Conservation (phyloP, 768 basidiomycete genomes). For the Suillus ampliporus region DNA sequence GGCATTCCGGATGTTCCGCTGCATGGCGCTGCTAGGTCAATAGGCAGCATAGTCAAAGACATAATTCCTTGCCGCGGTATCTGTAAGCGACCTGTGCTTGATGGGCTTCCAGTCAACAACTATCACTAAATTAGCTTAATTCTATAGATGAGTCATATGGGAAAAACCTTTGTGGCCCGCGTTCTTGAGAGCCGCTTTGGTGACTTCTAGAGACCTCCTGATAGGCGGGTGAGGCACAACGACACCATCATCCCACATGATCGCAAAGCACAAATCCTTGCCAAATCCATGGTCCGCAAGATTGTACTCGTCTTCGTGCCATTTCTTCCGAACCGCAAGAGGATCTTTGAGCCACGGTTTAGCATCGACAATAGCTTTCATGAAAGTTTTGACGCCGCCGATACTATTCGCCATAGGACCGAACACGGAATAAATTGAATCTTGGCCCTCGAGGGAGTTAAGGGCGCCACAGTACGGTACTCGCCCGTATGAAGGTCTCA, state of each 20-base stretch:
- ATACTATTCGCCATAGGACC: too few relatives aligned
- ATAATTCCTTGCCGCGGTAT: slow-evolving; percentile 44
- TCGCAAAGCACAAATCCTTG: slow-evolving; percentile 55
- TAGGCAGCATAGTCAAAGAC: neutral
- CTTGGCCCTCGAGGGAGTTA: too few relatives aligned
- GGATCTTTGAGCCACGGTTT: slow-evolving; percentile 76
- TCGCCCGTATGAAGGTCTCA: too few relatives aligned
- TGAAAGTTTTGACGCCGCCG: slow-evolving; percentile 65
- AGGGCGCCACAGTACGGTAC: too few relatives aligned
- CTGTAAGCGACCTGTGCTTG: slow-evolving; percentile 54
- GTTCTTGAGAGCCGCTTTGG: slow-evolving; percentile 58
- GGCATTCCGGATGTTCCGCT: slow-evolving; percentile 52
- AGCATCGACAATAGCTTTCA: slow-evolving; percentile 61
- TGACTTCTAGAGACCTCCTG: slow-evolving; percentile 58
- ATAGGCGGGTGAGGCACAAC: slow-evolving; percentile 69
- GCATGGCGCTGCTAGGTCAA: neutral
- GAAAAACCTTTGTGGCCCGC: slow-evolving; percentile 69
- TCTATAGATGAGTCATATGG: neutral
- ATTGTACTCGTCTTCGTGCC: slow-evolving; percentile 63
- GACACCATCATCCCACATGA: slow-evolving; percentile 72
- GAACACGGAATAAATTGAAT: too few relatives aligned
- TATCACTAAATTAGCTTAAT: slow-evolving; percentile 26
- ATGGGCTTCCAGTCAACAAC: slow-evolving; percentile 74
- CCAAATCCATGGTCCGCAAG: slow-evolving; percentile 62
- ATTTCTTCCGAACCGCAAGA: slow-evolving; percentile 56